Evolutionary conservation across 179 eudicot genomes (phyloP).

Genomic region (Patellifolia procumbens): DNA sequence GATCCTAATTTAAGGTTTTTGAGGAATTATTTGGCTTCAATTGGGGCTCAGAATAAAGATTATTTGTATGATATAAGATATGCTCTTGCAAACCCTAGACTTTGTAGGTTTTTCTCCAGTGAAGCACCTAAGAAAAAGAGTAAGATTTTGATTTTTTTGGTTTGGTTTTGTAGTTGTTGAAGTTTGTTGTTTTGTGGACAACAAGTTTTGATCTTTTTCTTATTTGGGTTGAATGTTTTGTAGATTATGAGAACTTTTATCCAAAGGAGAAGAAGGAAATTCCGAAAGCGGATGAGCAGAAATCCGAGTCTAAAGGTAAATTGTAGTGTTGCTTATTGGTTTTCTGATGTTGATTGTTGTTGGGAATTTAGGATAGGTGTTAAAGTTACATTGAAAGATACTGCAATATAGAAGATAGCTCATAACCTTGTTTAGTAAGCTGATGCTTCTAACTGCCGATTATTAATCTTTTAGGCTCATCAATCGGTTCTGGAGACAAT

Average conservation of each 20-base stretch:
- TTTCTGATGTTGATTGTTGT: not conserved
- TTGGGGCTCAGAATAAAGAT: constrained; percentile 36
- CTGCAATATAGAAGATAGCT: not conserved
- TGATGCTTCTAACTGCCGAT: not conserved
- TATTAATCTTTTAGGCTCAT: not conserved
- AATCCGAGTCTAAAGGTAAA: constrained; percentile 73
- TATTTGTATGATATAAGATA: constrained; percentile 43
- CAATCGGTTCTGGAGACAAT: not conserved
- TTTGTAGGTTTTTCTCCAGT: constrained; percentile 55
- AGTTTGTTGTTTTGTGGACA: not conserved
- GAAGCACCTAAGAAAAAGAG: constrained; percentile 75
- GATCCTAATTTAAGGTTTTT: constrained; percentile 51
- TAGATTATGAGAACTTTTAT: constrained; percentile 82
- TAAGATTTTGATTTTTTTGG: constrained; percentile 30
- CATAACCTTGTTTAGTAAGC: not conserved
- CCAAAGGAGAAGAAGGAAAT: constrained; percentile 85
- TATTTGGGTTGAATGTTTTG: constrained; percentile 8
- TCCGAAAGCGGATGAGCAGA: constrained; percentile 66
- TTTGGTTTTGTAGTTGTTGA: not conserved
- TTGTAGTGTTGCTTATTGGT: not conserved
- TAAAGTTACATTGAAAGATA: not conserved
- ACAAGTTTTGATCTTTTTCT: not conserved
- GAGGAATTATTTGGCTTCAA: constrained; percentile 54
- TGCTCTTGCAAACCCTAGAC: constrained; percentile 45
- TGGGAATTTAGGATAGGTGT: not conserved